Conservation (phyloP, 768 basidiomycete species). For the Xanthoconium purpureum region DNA sequence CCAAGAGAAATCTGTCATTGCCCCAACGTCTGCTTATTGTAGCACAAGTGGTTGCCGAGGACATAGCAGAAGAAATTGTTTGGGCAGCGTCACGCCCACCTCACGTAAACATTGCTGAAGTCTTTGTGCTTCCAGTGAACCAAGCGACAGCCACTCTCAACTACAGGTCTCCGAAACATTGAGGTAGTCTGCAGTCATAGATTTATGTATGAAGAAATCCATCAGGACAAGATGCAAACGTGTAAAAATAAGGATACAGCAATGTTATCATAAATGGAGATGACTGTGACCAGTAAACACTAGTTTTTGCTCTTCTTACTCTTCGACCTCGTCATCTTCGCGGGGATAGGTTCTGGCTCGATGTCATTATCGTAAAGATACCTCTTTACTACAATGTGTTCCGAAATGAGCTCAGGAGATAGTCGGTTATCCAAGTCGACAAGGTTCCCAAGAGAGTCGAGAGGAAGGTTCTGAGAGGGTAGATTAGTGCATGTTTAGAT, state of each 20-base stretch:
- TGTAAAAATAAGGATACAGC: constrained; percentile 34
- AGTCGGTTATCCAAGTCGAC: constrained; percentile 51
- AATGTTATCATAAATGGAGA: constrained; percentile 22
- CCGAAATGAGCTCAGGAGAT: constrained; percentile 53
- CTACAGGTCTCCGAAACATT: constrained; percentile 42
- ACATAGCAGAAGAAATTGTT: constrained; percentile 97
- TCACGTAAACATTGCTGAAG: constrained; percentile 88
- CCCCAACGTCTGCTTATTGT: constrained; percentile 4
- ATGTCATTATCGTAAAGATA: constrained; percentile 78
- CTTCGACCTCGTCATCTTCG: constrained; percentile 57
- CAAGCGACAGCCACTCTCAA: constrained; percentile 68
- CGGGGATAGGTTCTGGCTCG: constrained; percentile 30
- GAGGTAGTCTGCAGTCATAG: background rate
- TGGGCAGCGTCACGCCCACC: constrained; percentile 92
- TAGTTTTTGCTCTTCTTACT: constrained; percentile 47
- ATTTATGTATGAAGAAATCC: background rate
- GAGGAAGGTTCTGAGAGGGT: constrained; percentile 45
- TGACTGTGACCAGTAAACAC: background rate
- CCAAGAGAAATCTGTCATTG: background rate
- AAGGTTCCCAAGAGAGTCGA: constrained; percentile 75
- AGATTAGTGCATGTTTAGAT: constrained; percentile 1
- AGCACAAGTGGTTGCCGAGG: constrained; percentile 66
- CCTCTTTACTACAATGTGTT: constrained; percentile 71
- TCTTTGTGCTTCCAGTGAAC: constrained; percentile 74
- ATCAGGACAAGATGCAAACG: constrained; percentile 1